Evolutionary conservation across 768 basidiomycete species (phyloP), one percentile per base, ranked within the genome.

Genomic region (Lactarius pseudohatsudake): DNA sequence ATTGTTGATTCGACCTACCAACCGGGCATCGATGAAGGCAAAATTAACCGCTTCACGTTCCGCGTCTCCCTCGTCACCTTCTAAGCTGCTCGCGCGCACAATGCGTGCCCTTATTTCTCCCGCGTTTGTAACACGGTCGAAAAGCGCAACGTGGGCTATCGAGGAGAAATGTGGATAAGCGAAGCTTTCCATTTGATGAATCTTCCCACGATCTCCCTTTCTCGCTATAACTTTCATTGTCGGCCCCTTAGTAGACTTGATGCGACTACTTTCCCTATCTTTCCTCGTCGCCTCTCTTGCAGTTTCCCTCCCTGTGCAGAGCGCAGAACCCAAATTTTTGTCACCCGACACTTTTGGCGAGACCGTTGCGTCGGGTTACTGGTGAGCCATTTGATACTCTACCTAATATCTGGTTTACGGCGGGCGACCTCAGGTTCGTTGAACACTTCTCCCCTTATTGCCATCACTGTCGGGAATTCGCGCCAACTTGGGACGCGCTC

Each of bases 401-500:
- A 28, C n/a, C 43, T 20, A 1, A 36, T 30, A 36, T 41, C 57
- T 22, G 22, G 28, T n/a, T 38, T 65, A 32, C 61, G 34, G 38
- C 22, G 11, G 41, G 47, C 50, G 28, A 13, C 36, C 20, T 34
- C 68, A 82, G 87, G 87, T 86, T 96, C 65, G 79, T 96, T 58
- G 94, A 96, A 72, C 89, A 91, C 75, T 97, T 86, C 74, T 94
- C 92, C 1, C 95, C 95, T 0, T 89, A 87, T 72, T 97, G 95
- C 72, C 74, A 76, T 4, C 94, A 96, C 73, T 97, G 94, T 76
- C 81, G 82, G 38, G 74, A 78, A 0, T 96, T 97, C 71, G 87
- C 86, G 11, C 89, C 94, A 0, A 93, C 88, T 32, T 97, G 95
- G 94, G 80, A 86, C 53, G 77, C 86, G 57, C 79, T 96, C 8